Evolutionary conservation across 768 basidiomycete genomes (phyloP).

Genomic region (Strobilomyces echinocephalus): DNA sequence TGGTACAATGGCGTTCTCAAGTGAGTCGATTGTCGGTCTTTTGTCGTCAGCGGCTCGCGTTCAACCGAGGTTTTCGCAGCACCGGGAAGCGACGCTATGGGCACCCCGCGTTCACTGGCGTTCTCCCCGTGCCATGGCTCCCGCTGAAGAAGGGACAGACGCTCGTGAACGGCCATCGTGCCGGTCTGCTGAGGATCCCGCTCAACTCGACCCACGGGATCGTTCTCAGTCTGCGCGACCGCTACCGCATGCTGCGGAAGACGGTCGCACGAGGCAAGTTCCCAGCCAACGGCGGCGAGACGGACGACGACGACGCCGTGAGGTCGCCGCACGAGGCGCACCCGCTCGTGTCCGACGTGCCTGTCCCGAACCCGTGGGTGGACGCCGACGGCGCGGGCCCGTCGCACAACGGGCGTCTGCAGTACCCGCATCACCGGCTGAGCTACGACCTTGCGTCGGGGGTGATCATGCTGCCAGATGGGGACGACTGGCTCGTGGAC

Average conservation of each 20-base stretch:
- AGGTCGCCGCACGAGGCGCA: conserved; percentile 13
- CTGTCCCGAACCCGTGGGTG: conserved; percentile 56
- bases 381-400: conserved; percentile 31
- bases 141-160: conserved; percentile 82
- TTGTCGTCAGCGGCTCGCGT: neutral
- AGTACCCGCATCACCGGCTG: conserved; percentile 44
- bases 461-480: conserved; percentile 83
- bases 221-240: conserved; percentile 75
- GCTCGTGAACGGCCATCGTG: conserved; percentile 50
- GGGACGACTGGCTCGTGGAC: conserved; percentile 60
- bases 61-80: conserved; percentile 35
- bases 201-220: conserved; percentile 58
- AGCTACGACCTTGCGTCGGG: conserved; percentile 86
- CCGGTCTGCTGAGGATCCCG: conserved; percentile 32
- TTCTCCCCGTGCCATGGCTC: conserved; percentile 91
- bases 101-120: conserved; percentile 91
- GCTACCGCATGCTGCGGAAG: conserved; percentile 51
- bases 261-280: conserved; percentile 19
- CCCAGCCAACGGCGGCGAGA: conserved; percentile 9
- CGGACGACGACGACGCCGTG: neutral
- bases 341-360: conserved; percentile 24
- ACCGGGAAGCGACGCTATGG: conserved; percentile 95
- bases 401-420: conserved; percentile 12
- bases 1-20: conserved; percentile 93
- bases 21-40: conserved; percentile 37